Conservation (phyloP, 164 flowering plant genomes). For the Euptelea pleiosperma region DNA sequence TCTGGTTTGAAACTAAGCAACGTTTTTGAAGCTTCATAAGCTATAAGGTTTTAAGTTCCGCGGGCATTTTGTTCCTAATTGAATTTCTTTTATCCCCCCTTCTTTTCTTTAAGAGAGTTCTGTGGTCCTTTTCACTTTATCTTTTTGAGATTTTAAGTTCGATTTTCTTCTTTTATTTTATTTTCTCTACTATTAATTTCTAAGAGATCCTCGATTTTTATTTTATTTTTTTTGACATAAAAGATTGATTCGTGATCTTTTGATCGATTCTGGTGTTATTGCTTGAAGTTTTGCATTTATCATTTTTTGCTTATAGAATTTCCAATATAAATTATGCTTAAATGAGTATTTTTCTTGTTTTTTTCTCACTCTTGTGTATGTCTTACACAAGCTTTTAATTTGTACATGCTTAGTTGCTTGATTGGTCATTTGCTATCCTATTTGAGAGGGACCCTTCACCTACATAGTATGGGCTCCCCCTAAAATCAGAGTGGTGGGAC, state of each 20-base stretch:
- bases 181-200: neutral
- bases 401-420: too few relatives aligned
- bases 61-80: slow-evolving; percentile 6
- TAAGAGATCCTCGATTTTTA: neutral
- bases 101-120: neutral
- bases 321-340: too few relatives aligned
- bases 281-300: neutral
- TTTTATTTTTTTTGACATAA: neutral
- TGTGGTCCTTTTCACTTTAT: slow-evolving; percentile 9
- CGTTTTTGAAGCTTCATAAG: neutral
- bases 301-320: too few relatives aligned
- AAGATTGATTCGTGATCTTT: neutral
- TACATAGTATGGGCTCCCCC: too few relatives aligned
- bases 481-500: too few relatives aligned
- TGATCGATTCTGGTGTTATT: neutral
- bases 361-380: too few relatives aligned
- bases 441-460: too few relatives aligned
- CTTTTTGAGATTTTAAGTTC: neutral
- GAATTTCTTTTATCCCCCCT: neutral
- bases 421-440: too few relatives aligned
- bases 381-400: too few relatives aligned
- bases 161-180: neutral
- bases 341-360: too few relatives aligned
- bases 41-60: neutral
- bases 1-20: neutral